Conservation (phyloP, 192 early-diverging fungal genomes). For the Mortierella antarctica region DNA sequence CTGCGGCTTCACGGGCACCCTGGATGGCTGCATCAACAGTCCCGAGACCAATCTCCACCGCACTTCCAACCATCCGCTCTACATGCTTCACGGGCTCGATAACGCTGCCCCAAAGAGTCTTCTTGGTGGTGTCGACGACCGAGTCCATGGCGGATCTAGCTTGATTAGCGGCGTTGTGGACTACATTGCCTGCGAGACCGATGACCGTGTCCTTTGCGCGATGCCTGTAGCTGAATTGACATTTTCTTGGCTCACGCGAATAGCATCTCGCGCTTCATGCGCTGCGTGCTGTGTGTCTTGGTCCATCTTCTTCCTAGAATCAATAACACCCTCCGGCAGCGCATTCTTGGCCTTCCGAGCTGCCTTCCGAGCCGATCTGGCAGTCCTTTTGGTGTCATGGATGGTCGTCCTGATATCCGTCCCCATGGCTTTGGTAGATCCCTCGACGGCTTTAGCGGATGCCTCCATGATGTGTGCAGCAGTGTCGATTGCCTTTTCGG, state of each 20-base stretch:
- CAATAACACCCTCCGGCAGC: neutral
- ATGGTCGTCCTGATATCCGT: neutral
- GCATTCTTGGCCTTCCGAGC: neutral
- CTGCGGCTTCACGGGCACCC: neutral
- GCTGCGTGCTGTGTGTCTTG: neutral
- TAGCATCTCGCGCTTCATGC: neutral
- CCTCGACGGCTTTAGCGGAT: too few species aligned
- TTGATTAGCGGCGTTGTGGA: neutral
- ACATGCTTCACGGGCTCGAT: neutral
- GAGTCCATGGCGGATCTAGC: neutral
- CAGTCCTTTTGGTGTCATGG: too few species aligned
- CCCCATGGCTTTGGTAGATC: neutral
- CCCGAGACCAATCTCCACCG: neutral
- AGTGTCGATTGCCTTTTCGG: neutral
- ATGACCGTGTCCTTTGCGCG: slow-evolving; percentile 1
- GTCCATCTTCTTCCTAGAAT: neutral
- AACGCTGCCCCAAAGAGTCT: neutral
- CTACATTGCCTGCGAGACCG: neutral
- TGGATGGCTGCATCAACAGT: slow-evolving; percentile 2
- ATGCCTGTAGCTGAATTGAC: neutral
- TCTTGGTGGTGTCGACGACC: slow-evolving; percentile 1
- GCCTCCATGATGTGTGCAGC: too few species aligned
- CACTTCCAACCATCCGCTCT: slow-evolving; percentile 1
- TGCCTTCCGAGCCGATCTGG: neutral
- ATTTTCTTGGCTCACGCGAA: neutral